Conservation (phyloP, 208 protist species). For the Leptomonas pyrrhocoris region DNA sequence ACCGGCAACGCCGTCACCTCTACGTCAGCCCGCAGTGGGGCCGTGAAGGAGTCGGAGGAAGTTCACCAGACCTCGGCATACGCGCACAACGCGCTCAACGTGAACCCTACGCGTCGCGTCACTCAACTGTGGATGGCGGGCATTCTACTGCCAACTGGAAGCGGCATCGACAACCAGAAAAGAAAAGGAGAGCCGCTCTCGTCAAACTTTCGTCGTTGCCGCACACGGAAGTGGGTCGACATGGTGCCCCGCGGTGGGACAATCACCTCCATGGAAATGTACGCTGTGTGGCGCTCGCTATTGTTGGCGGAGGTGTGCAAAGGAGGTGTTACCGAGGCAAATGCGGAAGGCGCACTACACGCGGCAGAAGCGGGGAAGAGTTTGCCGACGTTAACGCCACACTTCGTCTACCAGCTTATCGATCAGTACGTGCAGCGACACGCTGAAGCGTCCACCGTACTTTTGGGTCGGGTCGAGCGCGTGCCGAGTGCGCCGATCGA, state of each 20-base stretch:
- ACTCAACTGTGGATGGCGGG: conserved; percentile 36
- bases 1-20: neutral
- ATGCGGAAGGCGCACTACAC: neutral
- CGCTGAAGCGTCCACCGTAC: conserved; percentile 19
- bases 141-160: conserved; percentile 13
- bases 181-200: neutral
- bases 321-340: neutral
- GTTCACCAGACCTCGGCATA: conserved; percentile 30
- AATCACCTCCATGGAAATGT: conserved; percentile 23
- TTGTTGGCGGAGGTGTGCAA: conserved; percentile 15
- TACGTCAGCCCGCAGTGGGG: neutral
- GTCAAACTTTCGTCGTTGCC: neutral
- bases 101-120: conserved; percentile 29
- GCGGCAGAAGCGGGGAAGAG: neutral
- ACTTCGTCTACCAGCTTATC: conserved; percentile 13
- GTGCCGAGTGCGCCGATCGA: neutral
- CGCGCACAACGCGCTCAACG: conserved; percentile 39
- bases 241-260: conserved; percentile 27
- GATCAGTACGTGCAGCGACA: conserved; percentile 23
- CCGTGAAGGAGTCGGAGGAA: conserved; percentile 4
- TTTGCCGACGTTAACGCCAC: conserved; percentile 7
- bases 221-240: conserved; percentile 31
- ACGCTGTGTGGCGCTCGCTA: conserved; percentile 27
- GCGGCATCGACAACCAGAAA: neutral
- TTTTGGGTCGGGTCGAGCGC: neutral